Evolutionary conservation across 78 protist species (phyloP), one percentile per base, ranked within the genome.

Genomic region (Polysphondylium violaceum): DNA sequence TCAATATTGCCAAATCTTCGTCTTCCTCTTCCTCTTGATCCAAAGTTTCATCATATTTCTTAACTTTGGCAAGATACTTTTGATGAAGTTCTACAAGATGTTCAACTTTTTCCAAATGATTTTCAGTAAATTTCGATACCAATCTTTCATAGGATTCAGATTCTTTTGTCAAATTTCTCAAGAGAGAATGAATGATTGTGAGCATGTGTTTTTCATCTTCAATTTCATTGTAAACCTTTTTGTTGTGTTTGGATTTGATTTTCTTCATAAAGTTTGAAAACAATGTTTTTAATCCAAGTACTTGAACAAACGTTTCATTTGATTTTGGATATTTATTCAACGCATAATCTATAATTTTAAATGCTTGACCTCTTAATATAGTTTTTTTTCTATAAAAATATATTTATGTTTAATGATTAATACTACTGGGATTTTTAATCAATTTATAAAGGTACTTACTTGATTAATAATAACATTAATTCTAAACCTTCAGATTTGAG

Each of bases 251-350:
- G n/a, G 58, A 17, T 72, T 72, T 78, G 29, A 79, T 40, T 73
- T 85, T 79, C 51, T 92, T 92, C 95, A 92, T 92, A n/a, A 92
- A 74, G 3, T 77, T 40, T 51, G 95, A 51, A 35, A 92, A 92
- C n/a, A 81, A 59, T 25, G 95, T 92, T 38, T 75, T 83, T 43
- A 92, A 61, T 8, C 95, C 95, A 11, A 81, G 29, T 31, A 17
- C 55, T 16, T 92, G 53, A 4, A 92, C 79, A 72, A 92, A 83
- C 4, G 11, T 27, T 9, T 51, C 58, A 36, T 73, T 65, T 31
- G 58, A 21, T 8, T n/a, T n/a, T 35, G 27, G 27, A 27, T 74
- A 53, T 12, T 74, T 31, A 9, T 56, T 7, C 17, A 74, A 40
- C 25, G 72, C 33, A 53, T 51, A 92, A 68, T 73, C 50, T 29